These are phyloP conservation scores for Volvox reticuliferus DNA, from an alignment of 139 green algal genomes.

Conservation along the genomic window DNA sequence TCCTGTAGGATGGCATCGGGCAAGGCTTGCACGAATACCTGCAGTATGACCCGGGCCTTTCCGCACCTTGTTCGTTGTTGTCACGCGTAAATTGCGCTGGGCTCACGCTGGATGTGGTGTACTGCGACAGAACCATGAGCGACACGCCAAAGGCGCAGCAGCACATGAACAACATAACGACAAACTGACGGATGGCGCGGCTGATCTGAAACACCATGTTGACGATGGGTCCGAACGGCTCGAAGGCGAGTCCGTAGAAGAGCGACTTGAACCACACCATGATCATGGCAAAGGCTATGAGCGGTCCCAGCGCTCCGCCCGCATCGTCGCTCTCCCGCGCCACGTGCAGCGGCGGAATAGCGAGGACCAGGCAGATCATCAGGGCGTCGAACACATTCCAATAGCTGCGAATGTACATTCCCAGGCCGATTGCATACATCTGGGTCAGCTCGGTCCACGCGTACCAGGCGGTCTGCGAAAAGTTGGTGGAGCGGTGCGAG, in stretches of 20 bases:
- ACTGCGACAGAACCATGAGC: constrained; percentile 59
- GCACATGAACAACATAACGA: constrained; percentile 52
- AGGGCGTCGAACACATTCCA: constrained; percentile 56
- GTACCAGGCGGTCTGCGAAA: constrained; percentile 53
- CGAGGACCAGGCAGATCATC: constrained; percentile 54
- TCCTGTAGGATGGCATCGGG: background rate
- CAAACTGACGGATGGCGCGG: constrained; percentile 49
- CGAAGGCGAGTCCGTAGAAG: constrained; percentile 65
- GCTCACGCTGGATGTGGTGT: background rate
- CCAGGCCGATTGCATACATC: constrained; percentile 53
- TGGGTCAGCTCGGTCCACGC: constrained; percentile 57
- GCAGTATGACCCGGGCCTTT: background rate
- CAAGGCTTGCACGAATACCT: background rate
- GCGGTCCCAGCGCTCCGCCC: constrained; percentile 38
- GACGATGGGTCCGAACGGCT: constrained; percentile 57
- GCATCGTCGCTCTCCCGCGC: constrained; percentile 14
- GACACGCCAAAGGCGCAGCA: constrained; percentile 50
- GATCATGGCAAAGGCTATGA: constrained; percentile 54
- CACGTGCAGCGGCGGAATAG: constrained; percentile 47
- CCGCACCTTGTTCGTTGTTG: constrained; percentile 10
- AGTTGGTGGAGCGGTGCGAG: too few species aligned
- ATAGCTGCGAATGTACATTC: constrained; percentile 48
- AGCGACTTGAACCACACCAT: constrained; percentile 55
- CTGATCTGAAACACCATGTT: constrained; percentile 58
- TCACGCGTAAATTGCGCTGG: constrained; percentile 25